Percentiles rank a stretch among this genome's conserved stretches.
These are phyloP conservation scores for Pseudocercospora eumusae DNA, from an alignment of 2,329 filamentous ascomycete species.

Conservation along the genomic window DNA sequence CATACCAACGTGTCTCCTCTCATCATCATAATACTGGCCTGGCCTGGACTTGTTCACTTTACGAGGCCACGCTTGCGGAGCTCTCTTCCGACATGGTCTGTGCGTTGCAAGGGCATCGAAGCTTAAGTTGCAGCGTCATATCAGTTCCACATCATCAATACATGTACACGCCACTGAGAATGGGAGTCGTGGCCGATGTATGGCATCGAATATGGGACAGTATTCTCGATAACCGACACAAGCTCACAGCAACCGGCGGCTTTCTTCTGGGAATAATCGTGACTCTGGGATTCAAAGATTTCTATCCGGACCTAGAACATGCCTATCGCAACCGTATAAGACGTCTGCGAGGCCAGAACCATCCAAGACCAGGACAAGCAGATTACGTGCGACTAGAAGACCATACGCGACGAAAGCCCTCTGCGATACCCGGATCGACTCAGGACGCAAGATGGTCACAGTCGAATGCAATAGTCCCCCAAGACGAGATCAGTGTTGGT, in stretches of 20 bases:
- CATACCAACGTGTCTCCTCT: constrained; percentile 55
- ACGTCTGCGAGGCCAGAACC: constrained; percentile 29
- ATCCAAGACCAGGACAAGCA: constrained; percentile 30
- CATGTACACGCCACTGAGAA: constrained; percentile 8
- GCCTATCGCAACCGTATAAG: constrained; percentile 56
- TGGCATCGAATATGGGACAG: constrained; percentile 35
- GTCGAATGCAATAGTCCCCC: constrained; percentile 11
- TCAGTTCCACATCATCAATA: neutral
- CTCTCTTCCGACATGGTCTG: constrained; percentile 7
- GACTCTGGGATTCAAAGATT: constrained; percentile 75
- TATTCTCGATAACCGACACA: constrained; percentile 38
- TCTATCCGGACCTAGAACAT: constrained; percentile 72
- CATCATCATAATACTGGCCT: neutral
- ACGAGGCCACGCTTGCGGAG: constrained; percentile 13
- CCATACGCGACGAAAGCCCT: constrained; percentile 30
- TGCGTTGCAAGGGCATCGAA: constrained; percentile 14
- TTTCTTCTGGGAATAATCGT: constrained; percentile 77
- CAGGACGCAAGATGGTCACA: constrained; percentile 19
- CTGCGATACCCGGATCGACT: constrained; percentile 12
- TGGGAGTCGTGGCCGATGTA: constrained; percentile 31
- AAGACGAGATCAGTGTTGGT: constrained; percentile 64
- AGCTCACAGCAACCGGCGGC: constrained; percentile 40
- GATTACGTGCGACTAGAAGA: constrained; percentile 38
- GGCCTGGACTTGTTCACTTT: neutral
- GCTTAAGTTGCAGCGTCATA: neutral